phyloP scores from a whole-genome alignment of 768 basidiomycete species.

The Leccinum truebloodii region DNA sequence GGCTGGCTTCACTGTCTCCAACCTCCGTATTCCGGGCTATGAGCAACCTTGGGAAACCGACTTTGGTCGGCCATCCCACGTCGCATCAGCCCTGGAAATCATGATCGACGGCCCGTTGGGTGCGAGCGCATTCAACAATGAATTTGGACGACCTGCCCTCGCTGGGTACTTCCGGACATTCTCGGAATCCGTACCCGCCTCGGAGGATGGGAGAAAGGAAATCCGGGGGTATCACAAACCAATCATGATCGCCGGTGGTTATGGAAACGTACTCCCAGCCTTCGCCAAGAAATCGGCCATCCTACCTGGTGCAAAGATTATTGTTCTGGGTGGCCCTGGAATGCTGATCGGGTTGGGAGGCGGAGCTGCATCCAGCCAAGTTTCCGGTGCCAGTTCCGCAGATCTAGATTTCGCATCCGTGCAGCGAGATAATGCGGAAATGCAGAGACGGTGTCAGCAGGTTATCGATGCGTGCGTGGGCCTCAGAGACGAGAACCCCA shows the following conservation, averaged over 20 bases:
- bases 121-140: constrained; percentile 96
- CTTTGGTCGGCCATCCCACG: constrained; percentile 87
- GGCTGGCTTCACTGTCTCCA: constrained; percentile 89
- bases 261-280: constrained; percentile 86
- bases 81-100: constrained; percentile 92
- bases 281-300: constrained; percentile 83
- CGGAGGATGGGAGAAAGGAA: constrained; percentile 52
- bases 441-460: constrained; percentile 96
- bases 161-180: constrained; percentile 96
- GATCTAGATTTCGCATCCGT: constrained; percentile 98
- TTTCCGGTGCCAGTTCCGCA: constrained; percentile 85
- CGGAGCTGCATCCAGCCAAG: constrained; percentile 93
- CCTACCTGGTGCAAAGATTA: constrained; percentile 77
- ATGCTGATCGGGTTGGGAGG: constrained; percentile 96
- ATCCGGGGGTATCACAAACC: constrained; percentile 98
- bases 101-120: constrained; percentile 97
- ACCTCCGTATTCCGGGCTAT: constrained; percentile 89
- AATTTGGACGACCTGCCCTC: constrained; percentile 93
- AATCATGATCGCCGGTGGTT: constrained; percentile 98
- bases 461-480: constrained; percentile 91
- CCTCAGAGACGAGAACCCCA: constrained; percentile 62
- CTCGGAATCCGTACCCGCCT: constrained; percentile 68
- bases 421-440: constrained; percentile 97
- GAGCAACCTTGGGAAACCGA: constrained; percentile 96
- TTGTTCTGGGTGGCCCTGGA: constrained; percentile 95